These are phyloP conservation scores for Arthrobotrys musiformis DNA, from an alignment of 2,329 filamentous ascomycete genomes.

Conservation along the genomic window DNA sequence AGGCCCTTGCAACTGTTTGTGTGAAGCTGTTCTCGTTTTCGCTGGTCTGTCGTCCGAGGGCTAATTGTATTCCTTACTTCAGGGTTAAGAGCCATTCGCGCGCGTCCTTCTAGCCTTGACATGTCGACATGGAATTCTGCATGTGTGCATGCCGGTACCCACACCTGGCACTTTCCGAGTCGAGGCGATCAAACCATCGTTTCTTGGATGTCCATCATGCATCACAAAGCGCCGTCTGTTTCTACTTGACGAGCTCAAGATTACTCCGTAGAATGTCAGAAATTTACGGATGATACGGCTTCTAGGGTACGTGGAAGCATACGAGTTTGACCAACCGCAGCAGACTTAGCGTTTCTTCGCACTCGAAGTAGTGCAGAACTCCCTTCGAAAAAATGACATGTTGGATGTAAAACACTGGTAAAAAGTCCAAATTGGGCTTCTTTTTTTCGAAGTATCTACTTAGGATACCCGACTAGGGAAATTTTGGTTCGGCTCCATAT, in stretches of 20 bases:
- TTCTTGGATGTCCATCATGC: conserved; percentile 16
- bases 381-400: conserved; percentile 23
- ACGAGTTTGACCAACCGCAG: conserved; percentile 38
- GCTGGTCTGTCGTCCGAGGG: background rate
- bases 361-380: conserved; percentile 22
- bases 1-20: conserved; percentile 24
- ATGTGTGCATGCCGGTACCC: conserved; percentile 18
- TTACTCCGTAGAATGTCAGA: conserved; percentile 39
- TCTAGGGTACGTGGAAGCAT: conserved; percentile 37
- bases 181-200: conserved; percentile 31
- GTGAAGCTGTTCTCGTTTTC: conserved; percentile 9
- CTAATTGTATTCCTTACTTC: conserved; percentile 5
- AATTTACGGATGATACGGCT: conserved; percentile 43
- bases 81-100: conserved; percentile 27
- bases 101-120: conserved; percentile 23
- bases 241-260: conserved; percentile 25
- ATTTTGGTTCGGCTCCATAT: background rate
- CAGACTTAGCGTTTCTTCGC: conserved; percentile 35
- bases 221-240: conserved; percentile 16
- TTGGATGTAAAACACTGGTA: conserved; percentile 4
- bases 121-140: conserved; percentile 24
- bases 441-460: too few relatives aligned
- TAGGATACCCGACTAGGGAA: background rate
- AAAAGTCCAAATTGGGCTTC: background rate
- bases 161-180: conserved; percentile 44